Evolutionary conservation across 257 asterid genomes (phyloP), one percentile per base, ranked within the genome.

Genomic region (Jasminum sambac): DNA sequence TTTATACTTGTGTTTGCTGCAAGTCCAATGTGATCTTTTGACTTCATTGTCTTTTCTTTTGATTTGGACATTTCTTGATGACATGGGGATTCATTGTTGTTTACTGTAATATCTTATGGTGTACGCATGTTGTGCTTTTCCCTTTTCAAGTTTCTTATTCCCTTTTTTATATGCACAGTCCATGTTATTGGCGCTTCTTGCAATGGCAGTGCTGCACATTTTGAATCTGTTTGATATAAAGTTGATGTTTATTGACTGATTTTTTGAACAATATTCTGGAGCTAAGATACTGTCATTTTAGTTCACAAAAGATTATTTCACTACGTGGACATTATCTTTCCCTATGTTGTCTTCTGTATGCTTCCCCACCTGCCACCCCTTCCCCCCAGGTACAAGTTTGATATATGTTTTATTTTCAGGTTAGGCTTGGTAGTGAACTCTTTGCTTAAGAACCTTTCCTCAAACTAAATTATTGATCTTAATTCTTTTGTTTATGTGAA

Each of bases 401-500:
- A 75, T 36, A 42, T 57, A 59, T 24, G 40, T 57, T 25, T 63
- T 34, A 38, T 63, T 48, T 63, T 72, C 70, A 6, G 39, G 52
- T 72, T 42, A 34, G 67, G 44, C 42, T 50, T 64, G 38, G 11
- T 48, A 48, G 59, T 48, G 9, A 67, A 60, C 63, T 66, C 59
- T 17, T 68, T 39, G 30, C 69, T 66, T 60, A 37, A 62, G 41
- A 76, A 44, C 61, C 76, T 63, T 69, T 74, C 34, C 34, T 59
- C 58, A 70, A 75, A 62, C 78, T 78, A 68, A 76, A 52, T 78
- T 48, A 69, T 73, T 30, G 63, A 46, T 74, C 77, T 67, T 52
- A 50, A 61, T 79, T 59, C 60, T 68, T 72, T 74, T 55, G 11
- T 71, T 72, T 63, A 69, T 76, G 69, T 76, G 64, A 36, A 67